Evolutionary conservation across 2,329 filamentous ascomycete species (phyloP), one percentile per base, ranked within the genome.

Genomic region (Cercospora sojina): DNA sequence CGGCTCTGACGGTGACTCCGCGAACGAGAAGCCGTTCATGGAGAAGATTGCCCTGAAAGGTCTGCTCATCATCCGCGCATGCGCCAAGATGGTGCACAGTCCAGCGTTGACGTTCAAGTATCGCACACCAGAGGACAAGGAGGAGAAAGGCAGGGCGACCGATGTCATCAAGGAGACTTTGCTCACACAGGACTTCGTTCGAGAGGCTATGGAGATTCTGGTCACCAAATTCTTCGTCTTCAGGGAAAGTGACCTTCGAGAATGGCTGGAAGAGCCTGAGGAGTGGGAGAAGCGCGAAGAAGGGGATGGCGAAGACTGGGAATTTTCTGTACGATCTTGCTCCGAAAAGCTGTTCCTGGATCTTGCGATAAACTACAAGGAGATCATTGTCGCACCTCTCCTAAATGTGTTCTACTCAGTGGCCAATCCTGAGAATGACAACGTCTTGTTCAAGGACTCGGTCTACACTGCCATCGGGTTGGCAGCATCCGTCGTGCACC

Each of bases 271-370:
- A 75, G 93, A 97, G 65, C 92, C 94, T 0, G 92, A 99, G 77
- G 93, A 96, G 62, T 99, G 95, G 93, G 94, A 97, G 78, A 89
- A 91, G 70, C 88, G 90, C 73, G 93, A 97, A 81, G 92, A 96
- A 74, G 91, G 90, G 67, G 87, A 91, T 66, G 89, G 91, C 38
- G 91, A 92, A 72, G 91, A 91, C 1, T 98, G 91, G 85, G 93
- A 98, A 74, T 97, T 93, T 82, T 91, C 94, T 66, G 90, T 98
- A 62, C 88, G 94, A 32, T 92, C 93, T 2, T 98, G 94, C 76
- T 90, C 95, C 0, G 95, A 99, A 79, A 96, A 93, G 78, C 84
- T 99, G 13, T 97, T 98, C 79, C 84, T 97, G 71, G 93, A 97
- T 74, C 86, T 99, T 18, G 87, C 97, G 67, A 91, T 92, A 68